Evolutionary conservation across 345 rosid genomes (phyloP), one percentile per base, ranked within the genome.

Genomic region (Arabidopsis suecica): DNA sequence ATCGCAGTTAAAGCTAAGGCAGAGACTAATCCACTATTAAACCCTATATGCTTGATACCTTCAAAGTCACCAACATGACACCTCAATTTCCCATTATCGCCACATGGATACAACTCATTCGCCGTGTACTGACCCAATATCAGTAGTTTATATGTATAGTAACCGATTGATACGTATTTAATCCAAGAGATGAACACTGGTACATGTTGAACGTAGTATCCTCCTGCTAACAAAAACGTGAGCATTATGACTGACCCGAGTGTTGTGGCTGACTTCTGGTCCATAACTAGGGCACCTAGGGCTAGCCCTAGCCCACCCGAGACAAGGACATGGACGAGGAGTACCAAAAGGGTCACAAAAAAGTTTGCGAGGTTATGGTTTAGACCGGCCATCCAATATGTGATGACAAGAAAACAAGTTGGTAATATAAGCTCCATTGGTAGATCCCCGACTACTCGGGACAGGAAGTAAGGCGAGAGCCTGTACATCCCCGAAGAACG

Each of bases 191-290:
- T 84, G 75, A 95, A 95, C 3, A 74, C 25, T 38, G 93, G 97
- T 3, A 95, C 89, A 73, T 88, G 88, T 50, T 80, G 96, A 62
- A 95, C 89, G 82, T 90, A 95, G 86, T 86, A 95, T 14, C 99
- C 97, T 8, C 99, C 96, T 0, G 84, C 91, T 11, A 95, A 78
- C 57, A 95, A 67, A 62, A 95, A 91, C 37, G 90, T 78, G 7
- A 91, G 91, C 97, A 90, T 95, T n/a, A 89, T 84, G 63, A 91
- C 97, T 3, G 99, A 95, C 23, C 97, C 93, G 30, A 91, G 81
- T 16, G 97, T 88, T 7, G 99, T 88, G 10, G 90, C 97, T 65
- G 90, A 90, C 78, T 92, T 91, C 44, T 78, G 88, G n/a, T 95
- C 96, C 96, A 90, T 88, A 14, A 95, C 81, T 65, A 95, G 44